Evolutionary conservation across 208 protist genomes (phyloP).

Genomic region (Trypanosoma brucei): DNA sequence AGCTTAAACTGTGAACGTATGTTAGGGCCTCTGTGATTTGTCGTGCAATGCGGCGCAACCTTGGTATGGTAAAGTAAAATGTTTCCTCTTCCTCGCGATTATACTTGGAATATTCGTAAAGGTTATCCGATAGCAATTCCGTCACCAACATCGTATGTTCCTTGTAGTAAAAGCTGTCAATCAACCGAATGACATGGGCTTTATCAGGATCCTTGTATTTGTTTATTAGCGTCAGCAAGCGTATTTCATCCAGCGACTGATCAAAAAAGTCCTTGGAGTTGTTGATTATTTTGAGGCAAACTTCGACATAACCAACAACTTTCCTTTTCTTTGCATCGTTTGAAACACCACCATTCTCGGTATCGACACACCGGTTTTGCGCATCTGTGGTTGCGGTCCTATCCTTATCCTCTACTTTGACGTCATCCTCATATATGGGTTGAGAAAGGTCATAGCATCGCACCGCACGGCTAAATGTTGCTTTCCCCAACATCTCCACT

Average conservation of each 20-base stretch:
- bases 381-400: conserved; percentile 7
- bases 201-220: conserved; percentile 85
- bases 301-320: conserved; percentile 64
- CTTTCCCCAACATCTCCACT: conserved; percentile 91
- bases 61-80: conserved; percentile 92
- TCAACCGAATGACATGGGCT: conserved; percentile 86
- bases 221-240: conserved; percentile 92
- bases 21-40: conserved; percentile 82
- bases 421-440: conserved; percentile 71
- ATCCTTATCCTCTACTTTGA: conserved; percentile 24
- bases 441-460: conserved; percentile 91
- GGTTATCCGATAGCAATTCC: conserved; percentile 93
- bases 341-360: neutral
- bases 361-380: neutral
- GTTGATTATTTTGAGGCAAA: conserved; percentile 97
- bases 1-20: conserved; percentile 91
- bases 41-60: conserved; percentile 84
- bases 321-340: conserved; percentile 15
- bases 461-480: conserved; percentile 93
- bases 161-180: conserved; percentile 96
- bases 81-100: conserved; percentile 88
- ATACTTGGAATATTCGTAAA: conserved; percentile 96
- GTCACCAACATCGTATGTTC: conserved; percentile 96
- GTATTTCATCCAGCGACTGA: conserved; percentile 96
- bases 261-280: conserved; percentile 98